phyloP scores from a whole-genome alignment of 179 eudicot genomes.

The Beta macrorhiza region DNA sequence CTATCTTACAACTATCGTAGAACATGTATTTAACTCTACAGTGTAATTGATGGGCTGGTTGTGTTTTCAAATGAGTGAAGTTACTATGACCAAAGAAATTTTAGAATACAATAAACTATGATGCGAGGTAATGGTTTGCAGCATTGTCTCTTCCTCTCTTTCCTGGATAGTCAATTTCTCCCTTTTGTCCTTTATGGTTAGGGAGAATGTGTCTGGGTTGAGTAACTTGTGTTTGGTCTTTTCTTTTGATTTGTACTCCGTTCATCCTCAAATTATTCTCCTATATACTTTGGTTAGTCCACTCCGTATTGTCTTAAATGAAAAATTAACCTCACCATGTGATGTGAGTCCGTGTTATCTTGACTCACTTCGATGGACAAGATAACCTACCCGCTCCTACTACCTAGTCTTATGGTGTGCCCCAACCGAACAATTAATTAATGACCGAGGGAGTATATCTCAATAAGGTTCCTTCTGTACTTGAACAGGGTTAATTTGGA shows the following conservation, averaged over 20 bases:
- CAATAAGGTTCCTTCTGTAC: neutral
- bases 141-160: neutral
- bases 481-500: neutral
- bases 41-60: no score
- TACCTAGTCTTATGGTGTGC: no score
- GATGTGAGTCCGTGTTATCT: no score
- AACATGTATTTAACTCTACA: neutral
- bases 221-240: no score
- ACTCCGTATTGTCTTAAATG: no score
- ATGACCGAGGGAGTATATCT: neutral
- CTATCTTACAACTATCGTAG: neutral
- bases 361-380: no score
- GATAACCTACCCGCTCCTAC: no score
- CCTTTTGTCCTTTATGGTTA: neutral
- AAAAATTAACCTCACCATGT: no score
- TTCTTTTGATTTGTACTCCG: no score
- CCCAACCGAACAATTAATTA: no score
- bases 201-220: neutral
- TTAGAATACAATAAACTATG: neutral
- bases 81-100: neutral
- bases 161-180: neutral
- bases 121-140: neutral
- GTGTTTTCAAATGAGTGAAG: neutral
- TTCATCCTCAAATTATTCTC: no score
- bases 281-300: no score